Percentiles rank a stretch among this genome's conserved stretches.
These are phyloP conservation scores for Candida tallmaniae DNA, from an alignment of 805 yeast genomes.

Conservation along the genomic window DNA sequence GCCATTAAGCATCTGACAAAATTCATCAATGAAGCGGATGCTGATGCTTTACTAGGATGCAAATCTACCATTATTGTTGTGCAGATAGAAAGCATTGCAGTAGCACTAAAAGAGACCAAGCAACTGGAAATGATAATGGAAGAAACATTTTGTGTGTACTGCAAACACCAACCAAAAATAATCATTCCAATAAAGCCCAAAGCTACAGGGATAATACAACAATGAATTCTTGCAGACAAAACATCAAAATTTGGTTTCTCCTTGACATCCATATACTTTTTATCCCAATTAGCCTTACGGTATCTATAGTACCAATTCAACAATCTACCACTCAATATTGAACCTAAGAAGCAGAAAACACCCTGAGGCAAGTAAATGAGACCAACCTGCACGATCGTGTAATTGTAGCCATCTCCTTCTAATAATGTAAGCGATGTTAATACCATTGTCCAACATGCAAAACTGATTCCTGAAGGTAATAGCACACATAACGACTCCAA, in stretches of 20 bases:
- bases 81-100: conserved; percentile 53
- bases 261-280: conserved; percentile 18
- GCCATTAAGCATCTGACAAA: conserved; percentile 67
- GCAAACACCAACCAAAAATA: conserved; percentile 70
- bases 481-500: conserved; percentile 46
- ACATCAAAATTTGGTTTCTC: conserved; percentile 48
- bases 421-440: conserved; percentile 60
- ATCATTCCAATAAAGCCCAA: conserved; percentile 29
- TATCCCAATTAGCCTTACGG: conserved; percentile 17
- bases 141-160: conserved; percentile 42
- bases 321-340: conserved; percentile 53
- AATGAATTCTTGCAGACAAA: conserved; percentile 50
- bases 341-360: conserved; percentile 56
- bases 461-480: conserved; percentile 58
- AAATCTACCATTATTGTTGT: conserved; percentile 74
- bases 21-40: conserved; percentile 71
- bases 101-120: conserved; percentile 53
- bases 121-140: conserved; percentile 57
- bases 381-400: conserved; percentile 57
- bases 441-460: conserved; percentile 65
- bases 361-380: conserved; percentile 75
- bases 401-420: conserved; percentile 42
- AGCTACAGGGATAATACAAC: conserved; percentile 28
- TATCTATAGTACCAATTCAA: conserved; percentile 49
- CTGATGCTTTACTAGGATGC: conserved; percentile 64